These are phyloP conservation scores for Scutellaria minor DNA, from an alignment of 257 asterid genomes.

Conservation along the genomic window DNA sequence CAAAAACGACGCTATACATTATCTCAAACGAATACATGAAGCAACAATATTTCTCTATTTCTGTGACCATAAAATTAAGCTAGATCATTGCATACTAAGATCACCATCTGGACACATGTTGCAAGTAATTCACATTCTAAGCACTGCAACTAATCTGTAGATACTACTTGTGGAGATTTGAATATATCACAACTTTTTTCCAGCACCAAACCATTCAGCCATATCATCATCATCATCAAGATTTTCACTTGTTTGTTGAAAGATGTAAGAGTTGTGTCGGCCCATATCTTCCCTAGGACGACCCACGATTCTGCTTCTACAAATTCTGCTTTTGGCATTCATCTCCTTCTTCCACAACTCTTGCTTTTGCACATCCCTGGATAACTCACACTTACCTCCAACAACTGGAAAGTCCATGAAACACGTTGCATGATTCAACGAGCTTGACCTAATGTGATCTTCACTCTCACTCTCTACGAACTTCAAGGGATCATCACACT, in stretches of 20 bases:
- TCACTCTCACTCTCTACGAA: slow-evolving; percentile 44
- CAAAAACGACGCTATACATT: no score
- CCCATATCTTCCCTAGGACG: background rate
- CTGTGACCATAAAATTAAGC: no score
- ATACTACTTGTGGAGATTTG: slow-evolving; percentile 1
- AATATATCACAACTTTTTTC: no score
- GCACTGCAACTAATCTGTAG: background rate
- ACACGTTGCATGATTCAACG: slow-evolving; percentile 34
- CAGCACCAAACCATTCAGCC: no score
- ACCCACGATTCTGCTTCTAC: no score
- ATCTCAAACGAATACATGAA: no score
- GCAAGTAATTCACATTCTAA: background rate
- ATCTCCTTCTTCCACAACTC: no score
- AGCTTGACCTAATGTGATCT: slow-evolving; percentile 40
- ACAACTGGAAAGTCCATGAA: no score
- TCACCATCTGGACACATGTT: no score
- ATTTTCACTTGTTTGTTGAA: slow-evolving; percentile 22
- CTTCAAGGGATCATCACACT: slow-evolving; percentile 33
- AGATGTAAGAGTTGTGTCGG: slow-evolving; percentile 38
- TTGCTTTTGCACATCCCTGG: slow-evolving; percentile 26
- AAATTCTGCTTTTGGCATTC: no score
- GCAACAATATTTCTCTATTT: no score
- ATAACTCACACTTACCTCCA: slow-evolving; percentile 60
- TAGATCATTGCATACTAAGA: no score
- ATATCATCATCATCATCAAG: background rate